Conservation (phyloP, 169 alveolate species). For the Plasmodium ovale region DNA sequence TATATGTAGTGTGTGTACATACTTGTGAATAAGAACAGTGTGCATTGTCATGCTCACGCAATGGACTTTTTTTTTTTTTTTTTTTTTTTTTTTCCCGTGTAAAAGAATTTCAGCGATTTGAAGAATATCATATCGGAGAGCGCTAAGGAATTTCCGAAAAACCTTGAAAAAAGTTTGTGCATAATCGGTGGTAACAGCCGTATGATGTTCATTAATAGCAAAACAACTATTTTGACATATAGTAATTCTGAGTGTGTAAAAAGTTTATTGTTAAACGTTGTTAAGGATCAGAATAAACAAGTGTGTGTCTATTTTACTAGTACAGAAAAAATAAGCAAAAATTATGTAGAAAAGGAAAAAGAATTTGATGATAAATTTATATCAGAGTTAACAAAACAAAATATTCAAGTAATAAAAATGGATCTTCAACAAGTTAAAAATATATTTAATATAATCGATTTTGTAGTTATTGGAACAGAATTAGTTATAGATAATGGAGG, state of each 20-base stretch:
- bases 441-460: slow-evolving; percentile 49
- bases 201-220: slow-evolving; percentile 37
- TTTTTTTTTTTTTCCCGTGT: slow-evolving; percentile 9
- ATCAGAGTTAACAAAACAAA: slow-evolving; percentile 43
- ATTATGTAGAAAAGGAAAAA: slow-evolving; percentile 50
- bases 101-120: slow-evolving; percentile 25
- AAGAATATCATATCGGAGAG: slow-evolving; percentile 13
- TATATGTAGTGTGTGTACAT: background rate
- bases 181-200: slow-evolving; percentile 35
- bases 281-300: slow-evolving; percentile 46
- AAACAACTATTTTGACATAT: slow-evolving; percentile 41
- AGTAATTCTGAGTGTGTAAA: slow-evolving; percentile 73
- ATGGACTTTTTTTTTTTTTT: background rate
- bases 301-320: slow-evolving; percentile 46
- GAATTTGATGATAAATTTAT: slow-evolving; percentile 54
- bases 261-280: slow-evolving; percentile 36
- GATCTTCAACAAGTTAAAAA: slow-evolving; percentile 20
- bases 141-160: slow-evolving; percentile 42
- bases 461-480: slow-evolving; percentile 71
- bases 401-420: slow-evolving; percentile 49
- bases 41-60: background rate
- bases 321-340: slow-evolving; percentile 11
- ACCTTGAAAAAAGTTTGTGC: slow-evolving; percentile 31
- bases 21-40: background rate
- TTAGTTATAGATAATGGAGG: slow-evolving; percentile 73